Percentiles rank a stretch among this genome's conserved stretches.
Conservation (phyloP, 345 rosid species). For the Heritiera fomes region DNA sequence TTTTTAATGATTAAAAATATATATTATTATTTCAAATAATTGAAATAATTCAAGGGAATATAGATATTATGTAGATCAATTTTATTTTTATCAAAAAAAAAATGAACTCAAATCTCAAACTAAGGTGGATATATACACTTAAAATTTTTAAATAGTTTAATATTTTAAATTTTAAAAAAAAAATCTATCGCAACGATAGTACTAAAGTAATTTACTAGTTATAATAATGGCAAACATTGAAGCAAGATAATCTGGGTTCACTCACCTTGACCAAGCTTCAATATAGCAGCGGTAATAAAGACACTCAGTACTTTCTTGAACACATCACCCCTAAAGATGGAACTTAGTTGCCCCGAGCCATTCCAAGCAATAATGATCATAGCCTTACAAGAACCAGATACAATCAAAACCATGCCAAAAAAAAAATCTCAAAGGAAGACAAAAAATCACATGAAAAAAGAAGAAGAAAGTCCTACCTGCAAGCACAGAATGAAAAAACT, state of each 20-base stretch:
- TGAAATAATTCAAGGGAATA: too few species aligned
- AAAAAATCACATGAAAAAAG: background rate
- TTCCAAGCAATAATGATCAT: conserved; percentile 98
- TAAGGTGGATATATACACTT: background rate
- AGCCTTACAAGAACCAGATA: conserved; percentile 47
- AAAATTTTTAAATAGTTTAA: too few species aligned
- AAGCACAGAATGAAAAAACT: conserved; percentile 83
- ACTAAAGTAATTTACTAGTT: background rate
- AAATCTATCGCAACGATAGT: too few species aligned
- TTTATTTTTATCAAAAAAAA: too few species aligned
- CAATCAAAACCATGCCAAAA: conserved; percentile 30
- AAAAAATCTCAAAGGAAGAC: background rate
- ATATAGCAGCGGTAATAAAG: conserved; percentile 93
- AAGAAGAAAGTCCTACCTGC: conserved; percentile 61
- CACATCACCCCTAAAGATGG: conserved; percentile 55
- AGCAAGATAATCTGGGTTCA: background rate
- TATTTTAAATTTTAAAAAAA: too few species aligned
- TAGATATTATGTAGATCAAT: too few species aligned
- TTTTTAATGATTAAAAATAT: too few species aligned
- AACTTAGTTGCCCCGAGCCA: conserved; percentile 58
- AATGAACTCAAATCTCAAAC: background rate
- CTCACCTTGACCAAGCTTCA: conserved; percentile 98
- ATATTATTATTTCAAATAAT: too few species aligned
- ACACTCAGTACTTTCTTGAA: conserved; percentile 86
- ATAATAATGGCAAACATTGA: background rate